phyloP scores from a whole-genome alignment of 441 rosid genomes.

The Eutrema salsugineum region DNA sequence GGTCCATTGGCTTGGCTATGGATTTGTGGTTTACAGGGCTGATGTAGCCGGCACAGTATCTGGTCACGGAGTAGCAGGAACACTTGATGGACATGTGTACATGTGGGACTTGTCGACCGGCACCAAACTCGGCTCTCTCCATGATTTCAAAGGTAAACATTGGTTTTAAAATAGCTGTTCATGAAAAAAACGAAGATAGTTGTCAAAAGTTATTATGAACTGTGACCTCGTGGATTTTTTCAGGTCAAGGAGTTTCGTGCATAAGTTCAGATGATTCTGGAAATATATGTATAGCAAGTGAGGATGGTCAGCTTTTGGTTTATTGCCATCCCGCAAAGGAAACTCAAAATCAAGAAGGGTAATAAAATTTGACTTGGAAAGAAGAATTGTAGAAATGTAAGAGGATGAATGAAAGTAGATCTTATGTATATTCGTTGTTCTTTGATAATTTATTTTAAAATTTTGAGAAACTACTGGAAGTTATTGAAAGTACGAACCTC shows the following conservation, averaged over 20 bases:
- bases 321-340: constrained; percentile 33
- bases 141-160: constrained; percentile 70
- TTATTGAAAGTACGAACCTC: not conserved
- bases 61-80: constrained; percentile 78
- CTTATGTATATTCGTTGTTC: not conserved
- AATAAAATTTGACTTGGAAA: not conserved
- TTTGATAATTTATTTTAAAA: not conserved
- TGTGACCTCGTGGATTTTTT: not conserved
- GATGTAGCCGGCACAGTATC: constrained; percentile 43
- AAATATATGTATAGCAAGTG: constrained; percentile 50
- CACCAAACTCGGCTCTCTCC: constrained; percentile 51
- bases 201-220: not conserved
- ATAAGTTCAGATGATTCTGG: constrained; percentile 65
- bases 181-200: not conserved
- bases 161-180: not conserved
- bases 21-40: constrained; percentile 43
- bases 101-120: constrained; percentile 77
- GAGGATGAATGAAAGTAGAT: not conserved
- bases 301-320: constrained; percentile 62
- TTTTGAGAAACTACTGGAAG: not conserved
- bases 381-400: not conserved
- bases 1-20: not conserved
- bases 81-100: constrained; percentile 65
- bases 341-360: not conserved
- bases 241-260: constrained; percentile 65